phyloP scores from a whole-genome alignment of 148 eudicot genomes.

The Cornus suecica region DNA sequence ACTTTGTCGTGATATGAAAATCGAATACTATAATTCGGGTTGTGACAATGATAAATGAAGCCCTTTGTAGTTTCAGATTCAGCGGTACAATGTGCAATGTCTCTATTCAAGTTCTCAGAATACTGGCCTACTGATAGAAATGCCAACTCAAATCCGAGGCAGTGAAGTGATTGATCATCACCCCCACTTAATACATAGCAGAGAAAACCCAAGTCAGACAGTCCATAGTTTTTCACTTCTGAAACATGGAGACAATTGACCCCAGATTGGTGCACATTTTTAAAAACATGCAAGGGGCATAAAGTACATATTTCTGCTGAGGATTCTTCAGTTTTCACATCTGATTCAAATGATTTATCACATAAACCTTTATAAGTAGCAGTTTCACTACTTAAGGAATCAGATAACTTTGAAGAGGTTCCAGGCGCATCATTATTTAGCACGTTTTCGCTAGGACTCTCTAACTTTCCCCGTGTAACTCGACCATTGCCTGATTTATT shows the following conservation, averaged over 20 bases:
- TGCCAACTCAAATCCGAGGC: constrained; percentile 46
- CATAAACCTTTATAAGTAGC: background rate
- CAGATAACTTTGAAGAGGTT: constrained; percentile 20
- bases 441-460: constrained; percentile 12
- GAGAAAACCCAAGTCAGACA: constrained; percentile 24
- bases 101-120: constrained; percentile 5
- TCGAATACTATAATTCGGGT: constrained; percentile 36
- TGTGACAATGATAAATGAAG: constrained; percentile 20
- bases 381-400: constrained; percentile 13
- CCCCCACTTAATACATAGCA: constrained; percentile 74
- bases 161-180: constrained; percentile 87
- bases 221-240: constrained; percentile 16
- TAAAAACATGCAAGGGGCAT: constrained; percentile 50
- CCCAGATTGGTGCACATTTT: constrained; percentile 86
- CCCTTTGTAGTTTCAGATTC: constrained; percentile 14
- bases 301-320: constrained; percentile 30
- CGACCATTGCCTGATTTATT: constrained; percentile 21
- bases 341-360: constrained; percentile 22
- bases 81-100: constrained; percentile 6
- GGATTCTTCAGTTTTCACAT: constrained; percentile 30
- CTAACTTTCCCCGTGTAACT: constrained; percentile 15
- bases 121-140: constrained; percentile 23
- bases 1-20: constrained; percentile 45
- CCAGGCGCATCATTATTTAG: constrained; percentile 18
- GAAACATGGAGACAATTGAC: constrained; percentile 83